Conservation (phyloP, 768 basidiomycete species). For the Mycena galopus region DNA sequence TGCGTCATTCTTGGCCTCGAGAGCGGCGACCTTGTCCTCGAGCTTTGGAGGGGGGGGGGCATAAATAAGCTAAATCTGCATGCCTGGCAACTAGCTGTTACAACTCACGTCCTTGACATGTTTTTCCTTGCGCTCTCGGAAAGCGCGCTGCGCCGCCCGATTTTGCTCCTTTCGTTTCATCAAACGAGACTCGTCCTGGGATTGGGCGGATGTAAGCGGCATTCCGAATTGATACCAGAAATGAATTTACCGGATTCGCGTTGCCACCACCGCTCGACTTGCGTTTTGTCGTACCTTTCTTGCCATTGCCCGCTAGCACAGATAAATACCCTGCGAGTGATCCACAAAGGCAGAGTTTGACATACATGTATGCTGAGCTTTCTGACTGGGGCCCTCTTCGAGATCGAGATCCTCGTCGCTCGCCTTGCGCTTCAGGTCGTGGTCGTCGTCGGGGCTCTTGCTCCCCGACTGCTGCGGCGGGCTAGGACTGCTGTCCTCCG, state of each 20-base stretch:
- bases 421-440: constrained; percentile 82
- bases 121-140: constrained; percentile 96
- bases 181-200: constrained; percentile 80
- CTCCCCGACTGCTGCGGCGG: constrained; percentile 65
- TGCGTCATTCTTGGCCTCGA: constrained; percentile 85
- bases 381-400: constrained; percentile 74
- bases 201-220: constrained; percentile 3
- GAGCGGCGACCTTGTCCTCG: constrained; percentile 90
- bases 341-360: constrained; percentile 26
- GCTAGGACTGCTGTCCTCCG: constrained; percentile 85
- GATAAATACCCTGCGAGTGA: constrained; percentile 2
- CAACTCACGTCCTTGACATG: constrained; percentile 93
- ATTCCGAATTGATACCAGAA: background rate
- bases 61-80: constrained; percentile 8
- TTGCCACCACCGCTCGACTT: constrained; percentile 50
- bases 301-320: constrained; percentile 35
- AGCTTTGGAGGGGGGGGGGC: constrained; percentile 66
- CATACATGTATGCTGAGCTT: constrained; percentile 75
- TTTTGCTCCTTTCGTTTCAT: constrained; percentile 97
- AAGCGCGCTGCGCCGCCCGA: constrained; percentile 95
- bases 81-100: constrained; percentile 8
- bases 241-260: constrained; percentile 11
- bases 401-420: constrained; percentile 68
- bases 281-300: constrained; percentile 49
- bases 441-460: constrained; percentile 54